Conservation (phyloP, 202 grass and related monocot genomes). For the Panicum hallii region DNA sequence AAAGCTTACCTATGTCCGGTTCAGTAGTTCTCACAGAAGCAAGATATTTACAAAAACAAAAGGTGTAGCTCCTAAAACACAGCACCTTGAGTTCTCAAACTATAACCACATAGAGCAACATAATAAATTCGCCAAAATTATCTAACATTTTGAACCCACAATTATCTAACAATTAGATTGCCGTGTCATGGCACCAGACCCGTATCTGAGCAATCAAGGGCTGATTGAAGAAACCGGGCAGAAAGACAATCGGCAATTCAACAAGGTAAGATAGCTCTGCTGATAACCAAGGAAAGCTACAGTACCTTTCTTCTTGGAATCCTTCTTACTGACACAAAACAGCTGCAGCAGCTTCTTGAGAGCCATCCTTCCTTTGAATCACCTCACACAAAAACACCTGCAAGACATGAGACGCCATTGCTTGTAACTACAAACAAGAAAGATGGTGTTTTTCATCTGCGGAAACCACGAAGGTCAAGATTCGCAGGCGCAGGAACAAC, state of each 20-base stretch:
- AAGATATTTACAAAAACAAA: neutral
- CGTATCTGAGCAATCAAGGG: neutral
- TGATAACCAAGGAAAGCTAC: neutral
- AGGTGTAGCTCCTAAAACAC: constrained; percentile 3
- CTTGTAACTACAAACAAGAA: neutral
- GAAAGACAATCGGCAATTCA: neutral
- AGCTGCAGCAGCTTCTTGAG: constrained; percentile 52
- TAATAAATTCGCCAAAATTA: neutral
- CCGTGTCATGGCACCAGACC: neutral
- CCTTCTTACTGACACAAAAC: constrained; percentile 49
- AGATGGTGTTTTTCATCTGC: neutral
- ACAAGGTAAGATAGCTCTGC: neutral
- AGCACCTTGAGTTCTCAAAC: neutral
- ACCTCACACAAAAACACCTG: constrained; percentile 29
- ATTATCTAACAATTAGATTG: neutral
- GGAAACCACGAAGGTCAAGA: neutral
- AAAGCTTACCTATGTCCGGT: neutral
- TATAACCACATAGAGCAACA: neutral
- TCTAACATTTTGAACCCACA: neutral
- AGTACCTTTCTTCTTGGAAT: constrained; percentile 59
- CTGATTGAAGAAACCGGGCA: neutral
- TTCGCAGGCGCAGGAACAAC: neutral
- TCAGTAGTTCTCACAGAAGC: constrained; percentile 16
- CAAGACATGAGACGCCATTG: constrained; percentile 11
- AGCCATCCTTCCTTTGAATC: constrained; percentile 42